A percentile compares a stretch with the other conserved stretches of the same genome.
These are phyloP conservation scores for Dianthus caryophyllus DNA, from an alignment of 148 eudicot genomes.

Conservation along the genomic window DNA sequence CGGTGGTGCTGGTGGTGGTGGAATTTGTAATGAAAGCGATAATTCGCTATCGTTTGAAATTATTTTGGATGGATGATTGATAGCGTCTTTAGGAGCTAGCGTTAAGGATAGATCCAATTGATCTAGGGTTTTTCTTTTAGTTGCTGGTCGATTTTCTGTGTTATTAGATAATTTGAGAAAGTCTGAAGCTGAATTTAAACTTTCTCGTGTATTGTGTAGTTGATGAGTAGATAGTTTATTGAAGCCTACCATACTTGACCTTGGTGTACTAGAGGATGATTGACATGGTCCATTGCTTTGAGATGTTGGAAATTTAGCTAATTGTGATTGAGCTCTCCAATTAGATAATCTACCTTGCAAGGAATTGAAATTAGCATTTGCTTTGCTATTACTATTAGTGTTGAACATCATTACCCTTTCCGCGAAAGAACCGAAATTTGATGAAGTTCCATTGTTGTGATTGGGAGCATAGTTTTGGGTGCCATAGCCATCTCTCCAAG, in stretches of 20 bases:
- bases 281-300: conserved; percentile 5
- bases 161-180: conserved; percentile 12
- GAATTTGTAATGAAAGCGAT: conserved; percentile 26
- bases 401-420: conserved; percentile 12
- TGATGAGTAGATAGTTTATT: conserved; percentile 17
- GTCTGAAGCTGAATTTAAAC: conserved; percentile 2
- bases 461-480: conserved; percentile 22
- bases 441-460: conserved; percentile 19
- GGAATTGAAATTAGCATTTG: conserved; percentile 8
- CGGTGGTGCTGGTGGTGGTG: conserved; percentile 19
- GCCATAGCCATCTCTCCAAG: conserved; percentile 25
- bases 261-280: conserved; percentile 4
- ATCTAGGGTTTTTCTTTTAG: conserved; percentile 47
- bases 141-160: conserved; percentile 1
- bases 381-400: not conserved
- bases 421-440: conserved; percentile 7
- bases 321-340: conserved; percentile 28
- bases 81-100: conserved; percentile 20
- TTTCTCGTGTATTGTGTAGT: conserved; percentile 14
- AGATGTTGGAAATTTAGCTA: conserved; percentile 6
- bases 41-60: conserved; percentile 20
- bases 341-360: conserved; percentile 20
- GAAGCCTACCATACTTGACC: conserved; percentile 16
- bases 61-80: conserved; percentile 11
- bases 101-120: conserved; percentile 44